phyloP scores from a whole-genome alignment of 139 green algal species.

The Microglena sp. region DNA sequence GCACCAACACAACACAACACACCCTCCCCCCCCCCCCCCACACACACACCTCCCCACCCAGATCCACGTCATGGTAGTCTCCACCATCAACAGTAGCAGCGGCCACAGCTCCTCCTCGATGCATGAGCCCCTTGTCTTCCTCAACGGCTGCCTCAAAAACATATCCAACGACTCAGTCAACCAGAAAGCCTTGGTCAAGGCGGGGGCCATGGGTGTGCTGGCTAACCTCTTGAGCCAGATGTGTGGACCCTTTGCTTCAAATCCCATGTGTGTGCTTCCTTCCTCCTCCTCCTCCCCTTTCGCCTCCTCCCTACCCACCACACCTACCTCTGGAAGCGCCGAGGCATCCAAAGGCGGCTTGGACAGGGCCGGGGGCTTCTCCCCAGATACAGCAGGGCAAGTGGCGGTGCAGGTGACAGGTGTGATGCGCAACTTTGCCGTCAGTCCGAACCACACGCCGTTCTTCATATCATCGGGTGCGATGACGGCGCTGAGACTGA shows the following conservation, averaged over 20 bases:
- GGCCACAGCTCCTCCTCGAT: not conserved
- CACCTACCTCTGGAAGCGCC: no score
- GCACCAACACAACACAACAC: no score
- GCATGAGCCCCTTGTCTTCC: slow-evolving; percentile 32
- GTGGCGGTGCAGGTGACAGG: slow-evolving; percentile 34
- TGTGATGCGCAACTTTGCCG: slow-evolving; percentile 36
- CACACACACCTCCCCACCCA: not conserved
- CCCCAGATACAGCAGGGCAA: slow-evolving; percentile 12
- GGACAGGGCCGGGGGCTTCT: no score
- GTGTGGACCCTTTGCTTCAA: no score
- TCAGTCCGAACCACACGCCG: slow-evolving; percentile 15
- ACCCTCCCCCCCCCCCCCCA: no score
- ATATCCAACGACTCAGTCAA: slow-evolving; percentile 27
- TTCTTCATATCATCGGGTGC: slow-evolving; percentile 18
- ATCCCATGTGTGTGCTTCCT: no score
- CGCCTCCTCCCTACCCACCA: no score
- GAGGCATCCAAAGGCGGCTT: no score
- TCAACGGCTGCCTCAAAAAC: slow-evolving; percentile 37
- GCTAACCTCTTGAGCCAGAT: not conserved
- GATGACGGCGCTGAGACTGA: slow-evolving; percentile 17
- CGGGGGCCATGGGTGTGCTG: slow-evolving; percentile 19
- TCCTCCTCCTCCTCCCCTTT: no score
- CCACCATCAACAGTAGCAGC: slow-evolving; percentile 9
- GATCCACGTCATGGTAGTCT: slow-evolving; percentile 28
- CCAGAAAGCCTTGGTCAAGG: slow-evolving; percentile 27